These are phyloP conservation scores for Hepatocystis sp. DNA, from an alignment of 169 alveolate genomes.

Conservation along the genomic window DNA sequence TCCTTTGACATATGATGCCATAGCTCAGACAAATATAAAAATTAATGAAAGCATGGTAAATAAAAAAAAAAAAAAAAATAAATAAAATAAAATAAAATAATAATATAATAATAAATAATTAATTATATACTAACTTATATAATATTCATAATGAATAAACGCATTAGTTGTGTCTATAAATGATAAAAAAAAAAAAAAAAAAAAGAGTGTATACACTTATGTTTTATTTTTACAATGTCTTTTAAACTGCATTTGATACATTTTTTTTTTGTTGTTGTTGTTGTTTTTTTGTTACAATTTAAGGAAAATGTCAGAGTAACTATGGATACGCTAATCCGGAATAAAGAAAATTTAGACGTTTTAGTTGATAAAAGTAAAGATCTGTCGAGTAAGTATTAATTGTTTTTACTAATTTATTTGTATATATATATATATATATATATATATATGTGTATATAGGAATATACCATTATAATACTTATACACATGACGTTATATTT, in stretches of 20 bases:
- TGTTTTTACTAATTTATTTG: too few relatives aligned
- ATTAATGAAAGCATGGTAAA: slow-evolving; percentile 65
- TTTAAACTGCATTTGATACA: too few relatives aligned
- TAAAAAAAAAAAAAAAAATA: neutral
- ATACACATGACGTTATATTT: too few relatives aligned
- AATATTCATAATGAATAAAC: too few relatives aligned
- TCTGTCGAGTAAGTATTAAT: slow-evolving; percentile 75
- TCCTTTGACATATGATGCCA: slow-evolving; percentile 71
- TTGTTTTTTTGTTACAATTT: neutral
- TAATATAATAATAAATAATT: too few relatives aligned
- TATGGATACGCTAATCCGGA: slow-evolving; percentile 72
- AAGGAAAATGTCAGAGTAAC: slow-evolving; percentile 74
- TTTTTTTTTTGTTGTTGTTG: neutral
- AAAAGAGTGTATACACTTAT: neutral
- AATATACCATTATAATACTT: too few relatives aligned
- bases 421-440: too few relatives aligned
- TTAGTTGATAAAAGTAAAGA: slow-evolving; percentile 77
- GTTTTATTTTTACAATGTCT: too few relatives aligned
- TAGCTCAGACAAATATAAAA: slow-evolving; percentile 73
- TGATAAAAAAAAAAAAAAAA: too few relatives aligned
- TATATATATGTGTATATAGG: too few relatives aligned
- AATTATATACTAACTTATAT: too few relatives aligned
- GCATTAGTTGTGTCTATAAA: neutral
- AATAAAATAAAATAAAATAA: too few relatives aligned
- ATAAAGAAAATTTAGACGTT: slow-evolving; percentile 74